Evolutionary conservation across 2,329 filamentous ascomycete genomes (phyloP), one percentile per base, ranked within the genome.

Genomic region (Colletotrichum cuscutae): DNA sequence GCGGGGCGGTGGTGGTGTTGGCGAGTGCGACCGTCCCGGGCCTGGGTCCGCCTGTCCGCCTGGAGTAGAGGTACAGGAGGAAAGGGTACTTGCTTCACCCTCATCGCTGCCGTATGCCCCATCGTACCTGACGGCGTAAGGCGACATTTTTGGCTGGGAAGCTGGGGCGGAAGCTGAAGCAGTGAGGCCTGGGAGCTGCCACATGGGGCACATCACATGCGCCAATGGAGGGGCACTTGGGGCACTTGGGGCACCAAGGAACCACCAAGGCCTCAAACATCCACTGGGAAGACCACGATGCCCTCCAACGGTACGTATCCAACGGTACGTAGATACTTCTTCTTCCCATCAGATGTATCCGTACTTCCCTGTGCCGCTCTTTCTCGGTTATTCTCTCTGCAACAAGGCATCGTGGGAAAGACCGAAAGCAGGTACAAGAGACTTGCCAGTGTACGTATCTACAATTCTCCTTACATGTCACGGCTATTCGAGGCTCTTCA

Each of bases 201-300:
- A 73, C 71, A 73, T 73, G 71, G 56, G 71, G 61, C 52, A 53
- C 71, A 73, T 73, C 71, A 73, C 71, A 73, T 73, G 71, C 63
- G 67, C 68, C 68, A 73, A 73, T 67, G 68, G 71, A 72, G 68
- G 68, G 71, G 68, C 71, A 73, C 70, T 66, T 70, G 68, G 68
- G 71, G 68, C 71, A 73, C 70, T 66, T 70, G 68, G 68, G 71
- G 68, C 71, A 73, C 70, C 70, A 72, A 72, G 70, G 60, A 70
- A 61, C 65, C 62, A 56, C 70, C 70, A 60, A 69, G 65, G 52
- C 37, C 52, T 60, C 53, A 60, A 70, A 72, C 46, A 60, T 65
- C 66, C 69, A 69, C 65, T 54, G 24, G n/a, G n/a, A 28, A 61
- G 57, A 30, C 65, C 59, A 70, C 46, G 56, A 65, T 70, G 60